Percentiles rank a stretch among this genome's conserved stretches.
phyloP scores from a whole-genome alignment of 371 early-diverging fungal genomes.

The Circinella umbellata region DNA sequence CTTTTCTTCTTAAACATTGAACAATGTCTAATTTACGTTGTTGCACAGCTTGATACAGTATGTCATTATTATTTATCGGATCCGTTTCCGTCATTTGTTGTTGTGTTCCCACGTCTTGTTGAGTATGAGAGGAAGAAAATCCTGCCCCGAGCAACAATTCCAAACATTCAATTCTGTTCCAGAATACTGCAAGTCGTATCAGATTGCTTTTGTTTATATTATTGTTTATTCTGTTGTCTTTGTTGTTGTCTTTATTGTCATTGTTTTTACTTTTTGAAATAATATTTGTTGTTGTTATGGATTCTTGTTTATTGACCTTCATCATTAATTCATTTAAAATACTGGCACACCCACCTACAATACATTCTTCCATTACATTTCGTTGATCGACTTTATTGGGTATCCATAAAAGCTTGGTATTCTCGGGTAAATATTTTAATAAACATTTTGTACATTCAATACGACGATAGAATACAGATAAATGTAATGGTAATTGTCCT shows the following conservation, averaged over 20 bases:
- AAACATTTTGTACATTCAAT: slow-evolving; percentile 26
- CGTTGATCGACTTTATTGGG: slow-evolving; percentile 15
- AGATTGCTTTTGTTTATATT: background rate
- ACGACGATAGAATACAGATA: slow-evolving; percentile 31
- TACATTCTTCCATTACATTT: slow-evolving; percentile 29
- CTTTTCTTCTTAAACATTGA: slow-evolving; percentile 23
- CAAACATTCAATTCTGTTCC: slow-evolving; percentile 42
- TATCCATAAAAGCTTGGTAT: slow-evolving; percentile 14
- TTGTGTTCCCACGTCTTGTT: slow-evolving; percentile 13
- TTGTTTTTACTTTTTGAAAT: background rate
- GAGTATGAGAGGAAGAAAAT: background rate
- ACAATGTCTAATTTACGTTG: slow-evolving; percentile 54
- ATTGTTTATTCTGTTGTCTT: background rate
- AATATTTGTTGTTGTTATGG: background rate
- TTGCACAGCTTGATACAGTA: slow-evolving; percentile 42
- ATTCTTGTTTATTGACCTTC: slow-evolving; percentile 5
- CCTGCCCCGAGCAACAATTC: slow-evolving; percentile 29
- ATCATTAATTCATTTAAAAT: slow-evolving; percentile 28
- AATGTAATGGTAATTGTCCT: slow-evolving; percentile 37
- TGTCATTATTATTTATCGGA: slow-evolving; percentile 11
- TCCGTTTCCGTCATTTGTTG: slow-evolving; percentile 1
- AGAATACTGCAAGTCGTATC: slow-evolving; percentile 19
- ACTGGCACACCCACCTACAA: slow-evolving; percentile 30
- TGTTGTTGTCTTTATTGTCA: too few relatives aligned
- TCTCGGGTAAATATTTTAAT: slow-evolving; percentile 2